Conservation (phyloP, 2,329 filamentous ascomycete genomes). For the Coniella lustricola region DNA sequence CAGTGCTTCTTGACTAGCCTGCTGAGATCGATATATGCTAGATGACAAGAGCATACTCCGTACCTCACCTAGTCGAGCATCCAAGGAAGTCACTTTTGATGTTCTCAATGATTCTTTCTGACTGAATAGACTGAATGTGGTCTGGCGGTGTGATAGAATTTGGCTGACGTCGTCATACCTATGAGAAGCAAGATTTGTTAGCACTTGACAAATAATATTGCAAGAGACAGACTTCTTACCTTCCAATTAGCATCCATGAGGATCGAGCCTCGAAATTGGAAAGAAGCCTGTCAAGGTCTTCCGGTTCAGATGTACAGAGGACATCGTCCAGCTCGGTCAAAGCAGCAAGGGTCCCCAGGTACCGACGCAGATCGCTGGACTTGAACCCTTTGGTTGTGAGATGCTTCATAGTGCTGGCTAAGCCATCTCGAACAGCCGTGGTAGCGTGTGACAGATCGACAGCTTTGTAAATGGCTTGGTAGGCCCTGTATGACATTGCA, state of each 20-base stretch:
- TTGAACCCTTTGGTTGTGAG: constrained; percentile 44
- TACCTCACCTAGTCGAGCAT: constrained; percentile 66
- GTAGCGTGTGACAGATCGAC: constrained; percentile 47
- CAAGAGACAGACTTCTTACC: constrained; percentile 42
- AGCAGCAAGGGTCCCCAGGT: constrained; percentile 59
- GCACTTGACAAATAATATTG: constrained; percentile 2
- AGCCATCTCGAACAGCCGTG: constrained; percentile 54
- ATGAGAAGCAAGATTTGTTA: constrained; percentile 23
- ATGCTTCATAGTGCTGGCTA: constrained; percentile 52
- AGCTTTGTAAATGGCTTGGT: constrained; percentile 70
- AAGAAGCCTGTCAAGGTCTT: constrained; percentile 57
- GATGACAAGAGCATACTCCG: constrained; percentile 71
- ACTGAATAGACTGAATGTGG: constrained; percentile 71
- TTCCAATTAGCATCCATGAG: constrained; percentile 75
- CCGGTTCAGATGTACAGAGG: constrained; percentile 50
- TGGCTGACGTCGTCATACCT: constrained; percentile 73
- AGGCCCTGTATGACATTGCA: constrained; percentile 69
- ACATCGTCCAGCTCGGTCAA: constrained; percentile 78
- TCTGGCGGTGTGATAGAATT: constrained; percentile 76
- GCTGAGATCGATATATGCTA: constrained; percentile 69
- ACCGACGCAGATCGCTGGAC: constrained; percentile 44
- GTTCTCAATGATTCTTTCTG: constrained; percentile 59
- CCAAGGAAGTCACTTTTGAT: constrained; percentile 52
- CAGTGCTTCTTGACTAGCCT: constrained; percentile 77
- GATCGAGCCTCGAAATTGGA: constrained; percentile 57